Percentiles rank a stretch among this genome's conserved stretches.
These are phyloP conservation scores for Fusarium concolor DNA, from an alignment of 2,329 filamentous ascomycete species.

Conservation along the genomic window DNA sequence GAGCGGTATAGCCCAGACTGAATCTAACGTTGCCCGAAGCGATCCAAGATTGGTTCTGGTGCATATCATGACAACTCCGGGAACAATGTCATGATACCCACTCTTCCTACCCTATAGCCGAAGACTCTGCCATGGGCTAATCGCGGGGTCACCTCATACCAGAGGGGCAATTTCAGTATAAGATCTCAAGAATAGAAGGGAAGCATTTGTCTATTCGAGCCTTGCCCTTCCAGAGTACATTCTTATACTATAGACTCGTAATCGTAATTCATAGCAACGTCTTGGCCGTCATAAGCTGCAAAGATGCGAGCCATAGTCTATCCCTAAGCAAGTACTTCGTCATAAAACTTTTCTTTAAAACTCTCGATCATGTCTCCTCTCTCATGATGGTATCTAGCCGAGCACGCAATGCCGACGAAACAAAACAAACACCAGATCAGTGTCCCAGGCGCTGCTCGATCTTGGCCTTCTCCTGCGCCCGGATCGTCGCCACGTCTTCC, in stretches of 20 bases:
- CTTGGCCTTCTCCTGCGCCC: conserved; percentile 75
- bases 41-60: not conserved
- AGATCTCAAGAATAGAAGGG: not conserved
- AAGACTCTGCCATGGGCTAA: conserved; percentile 45
- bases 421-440: conserved; percentile 21
- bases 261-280: conserved; percentile 14
- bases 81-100: conserved; percentile 13
- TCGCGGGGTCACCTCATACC: conserved; percentile 43
- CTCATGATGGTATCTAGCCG: conserved; percentile 3
- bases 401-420: not conserved
- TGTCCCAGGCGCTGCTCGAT: conserved; percentile 75
- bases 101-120: conserved; percentile 14
- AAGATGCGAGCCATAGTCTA: conserved; percentile 34
- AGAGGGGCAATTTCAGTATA: conserved; percentile 35
- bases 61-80: conserved; percentile 12
- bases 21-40: not conserved
- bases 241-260: not conserved
- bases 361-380: conserved; percentile 3
- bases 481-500: conserved; percentile 78
- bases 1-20: no score
- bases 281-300: conserved; percentile 10
- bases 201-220: not conserved
- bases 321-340: conserved; percentile 31
- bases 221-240: not conserved
- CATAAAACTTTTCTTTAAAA: conserved; percentile 21